These are phyloP conservation scores for Amphicarpaea edgeworthii DNA, from an alignment of 306 rosid species.

Conservation along the genomic window DNA sequence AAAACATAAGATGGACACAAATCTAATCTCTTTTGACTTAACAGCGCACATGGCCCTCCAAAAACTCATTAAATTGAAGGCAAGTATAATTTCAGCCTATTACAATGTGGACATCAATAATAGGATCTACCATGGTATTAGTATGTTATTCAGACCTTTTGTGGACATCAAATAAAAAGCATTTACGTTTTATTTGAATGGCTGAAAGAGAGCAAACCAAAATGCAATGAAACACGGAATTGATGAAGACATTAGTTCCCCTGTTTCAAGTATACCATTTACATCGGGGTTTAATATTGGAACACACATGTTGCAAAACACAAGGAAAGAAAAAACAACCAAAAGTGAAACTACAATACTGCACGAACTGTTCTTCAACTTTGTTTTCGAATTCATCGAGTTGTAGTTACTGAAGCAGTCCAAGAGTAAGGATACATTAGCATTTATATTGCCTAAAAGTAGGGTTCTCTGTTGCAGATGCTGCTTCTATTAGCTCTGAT, in stretches of 20 bases:
- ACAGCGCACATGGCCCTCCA: constrained; percentile 26
- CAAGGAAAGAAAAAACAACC: background rate
- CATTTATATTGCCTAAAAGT: background rate
- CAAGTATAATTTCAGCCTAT: constrained; percentile 28
- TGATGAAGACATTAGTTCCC: constrained; percentile 25
- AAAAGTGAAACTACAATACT: constrained; percentile 32
- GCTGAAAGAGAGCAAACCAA: constrained; percentile 10
- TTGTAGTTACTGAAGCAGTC: constrained; percentile 20
- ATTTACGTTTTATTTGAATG: constrained; percentile 8
- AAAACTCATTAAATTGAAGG: constrained; percentile 16
- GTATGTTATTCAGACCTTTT: background rate
- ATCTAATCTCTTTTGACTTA: constrained; percentile 33
- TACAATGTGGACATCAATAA: background rate
- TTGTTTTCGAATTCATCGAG: constrained; percentile 19
- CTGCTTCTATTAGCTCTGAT: background rate
- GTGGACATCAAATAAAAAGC: constrained; percentile 12
- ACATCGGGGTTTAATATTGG: background rate
- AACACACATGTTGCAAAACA: constrained; percentile 28
- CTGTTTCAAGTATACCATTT: constrained; percentile 13
- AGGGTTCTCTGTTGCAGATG: background rate
- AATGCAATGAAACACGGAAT: constrained; percentile 25
- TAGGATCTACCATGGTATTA: constrained; percentile 18
- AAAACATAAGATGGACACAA: constrained; percentile 26
- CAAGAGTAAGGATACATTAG: constrained; percentile 6
- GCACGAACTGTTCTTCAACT: constrained; percentile 15